Evolutionary conservation across 148 eudicot genomes (phyloP).

Genomic region (Diospyros lotus): DNA sequence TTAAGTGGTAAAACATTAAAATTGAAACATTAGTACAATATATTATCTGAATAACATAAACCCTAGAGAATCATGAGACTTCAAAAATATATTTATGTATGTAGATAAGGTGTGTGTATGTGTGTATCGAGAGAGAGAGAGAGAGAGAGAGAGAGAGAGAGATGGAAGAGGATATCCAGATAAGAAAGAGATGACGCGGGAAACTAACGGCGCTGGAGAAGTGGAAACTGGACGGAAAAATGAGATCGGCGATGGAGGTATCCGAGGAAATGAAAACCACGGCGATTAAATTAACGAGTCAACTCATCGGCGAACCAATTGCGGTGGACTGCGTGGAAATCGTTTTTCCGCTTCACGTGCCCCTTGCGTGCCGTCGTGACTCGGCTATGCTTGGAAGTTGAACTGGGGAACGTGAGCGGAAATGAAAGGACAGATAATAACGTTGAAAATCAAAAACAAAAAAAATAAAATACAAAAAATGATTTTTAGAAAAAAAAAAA

Average conservation of each 20-base stretch:
- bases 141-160: background rate
- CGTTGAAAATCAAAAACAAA: too few species aligned
- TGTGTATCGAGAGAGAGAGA: background rate
- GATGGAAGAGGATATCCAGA: background rate
- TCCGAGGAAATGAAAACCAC: slow-evolving; percentile 29
- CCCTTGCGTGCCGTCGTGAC: slow-evolving; percentile 11
- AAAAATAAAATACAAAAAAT: too few species aligned
- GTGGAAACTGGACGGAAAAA: background rate
- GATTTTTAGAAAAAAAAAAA: too few species aligned
- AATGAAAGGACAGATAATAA: too few species aligned
- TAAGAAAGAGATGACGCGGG: background rate
- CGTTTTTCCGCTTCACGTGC: slow-evolving; percentile 12
- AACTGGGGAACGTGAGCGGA: too few species aligned
- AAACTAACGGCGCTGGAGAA: slow-evolving; percentile 12
- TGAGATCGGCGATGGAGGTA: slow-evolving; percentile 16
- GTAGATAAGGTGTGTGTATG: too few species aligned
- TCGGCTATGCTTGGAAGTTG: too few species aligned
- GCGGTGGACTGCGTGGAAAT: background rate
- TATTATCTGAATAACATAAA: background rate
- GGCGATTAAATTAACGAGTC: slow-evolving; percentile 18
- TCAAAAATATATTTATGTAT: background rate
- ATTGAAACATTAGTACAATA: background rate
- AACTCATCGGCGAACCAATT: slow-evolving; percentile 14
- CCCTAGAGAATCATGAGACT: background rate
- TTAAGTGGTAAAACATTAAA: background rate